Conservation (phyloP, 225 moss, liverwort and hornwort genomes). For the Polytrichum commune region DNA sequence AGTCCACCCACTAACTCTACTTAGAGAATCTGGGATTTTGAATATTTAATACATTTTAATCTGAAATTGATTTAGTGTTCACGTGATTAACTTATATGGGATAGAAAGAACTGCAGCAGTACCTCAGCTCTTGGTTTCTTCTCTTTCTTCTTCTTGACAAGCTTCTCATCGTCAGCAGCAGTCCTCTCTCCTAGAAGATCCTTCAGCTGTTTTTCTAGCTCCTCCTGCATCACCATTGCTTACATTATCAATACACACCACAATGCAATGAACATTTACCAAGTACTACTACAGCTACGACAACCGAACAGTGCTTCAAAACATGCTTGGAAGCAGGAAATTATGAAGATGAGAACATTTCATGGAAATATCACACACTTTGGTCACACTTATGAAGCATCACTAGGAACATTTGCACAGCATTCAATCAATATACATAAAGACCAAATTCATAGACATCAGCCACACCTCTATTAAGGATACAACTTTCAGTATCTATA, state of each 20-base stretch:
- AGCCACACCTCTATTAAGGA: too few relatives aligned
- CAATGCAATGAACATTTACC: too few relatives aligned
- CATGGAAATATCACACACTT: too few relatives aligned
- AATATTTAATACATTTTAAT: neutral
- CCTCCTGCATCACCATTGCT: constrained; percentile 45
- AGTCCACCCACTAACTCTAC: neutral
- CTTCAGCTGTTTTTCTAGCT: constrained; percentile 73
- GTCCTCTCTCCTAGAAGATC: constrained; percentile 85
- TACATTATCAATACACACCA: neutral
- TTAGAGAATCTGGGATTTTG: too few relatives aligned
- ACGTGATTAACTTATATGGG: neutral
- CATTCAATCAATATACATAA: neutral
- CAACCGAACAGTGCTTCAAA: too few relatives aligned
- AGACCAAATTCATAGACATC: neutral
- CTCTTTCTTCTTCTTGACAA: constrained; percentile 77
- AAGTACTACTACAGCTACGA: too few relatives aligned
- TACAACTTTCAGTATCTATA: too few relatives aligned
- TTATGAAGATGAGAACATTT: too few relatives aligned
- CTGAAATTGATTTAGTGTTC: neutral
- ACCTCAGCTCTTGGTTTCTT: constrained; percentile 62
- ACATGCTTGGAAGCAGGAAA: too few relatives aligned
- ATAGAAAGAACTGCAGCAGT: neutral
- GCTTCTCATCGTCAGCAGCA: constrained; percentile 83
- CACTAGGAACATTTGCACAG: too few relatives aligned
- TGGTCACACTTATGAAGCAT: too few relatives aligned